Conservation (phyloP, 208 protist species). For the Trypanosoma mega region DNA sequence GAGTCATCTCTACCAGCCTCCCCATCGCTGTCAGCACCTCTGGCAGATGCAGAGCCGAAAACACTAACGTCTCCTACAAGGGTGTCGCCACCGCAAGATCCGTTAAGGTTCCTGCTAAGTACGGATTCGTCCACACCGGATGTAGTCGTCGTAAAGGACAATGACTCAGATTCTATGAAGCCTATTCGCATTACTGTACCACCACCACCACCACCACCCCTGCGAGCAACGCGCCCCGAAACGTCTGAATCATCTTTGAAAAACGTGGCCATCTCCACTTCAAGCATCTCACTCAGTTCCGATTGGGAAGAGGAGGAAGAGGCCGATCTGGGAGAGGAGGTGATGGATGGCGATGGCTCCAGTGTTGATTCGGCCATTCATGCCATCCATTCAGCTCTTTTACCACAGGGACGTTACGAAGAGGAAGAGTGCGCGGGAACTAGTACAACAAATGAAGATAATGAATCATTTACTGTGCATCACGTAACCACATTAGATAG, state of each 20-base stretch:
- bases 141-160: too few relatives aligned
- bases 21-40: too few relatives aligned
- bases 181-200: slow-evolving; percentile 6
- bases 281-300: neutral
- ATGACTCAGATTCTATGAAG: neutral
- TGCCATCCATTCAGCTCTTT: neutral
- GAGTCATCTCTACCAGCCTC: too few relatives aligned
- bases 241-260: neutral
- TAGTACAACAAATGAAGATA: slow-evolving; percentile 10
- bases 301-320: too few relatives aligned
- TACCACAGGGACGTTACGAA: too few relatives aligned
- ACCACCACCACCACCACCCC: neutral
- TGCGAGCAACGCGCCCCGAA: neutral
- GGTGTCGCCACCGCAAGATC: too few relatives aligned
- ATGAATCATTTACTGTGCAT: slow-evolving; percentile 31
- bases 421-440: slow-evolving; percentile 7
- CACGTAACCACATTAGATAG: slow-evolving; percentile 1
- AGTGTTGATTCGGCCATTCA: neutral
- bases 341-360: neutral
- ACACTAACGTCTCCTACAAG: too few relatives aligned
- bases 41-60: too few relatives aligned
- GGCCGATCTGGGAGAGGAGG: too few relatives aligned
- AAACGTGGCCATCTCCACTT: neutral
- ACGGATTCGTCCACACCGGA: too few relatives aligned
- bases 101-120: too few relatives aligned